Percentiles rank a stretch among this genome's conserved stretches.
These are phyloP conservation scores for Dichotomopilus funicola DNA, from an alignment of 2,329 filamentous ascomycete genomes.

Conservation along the genomic window DNA sequence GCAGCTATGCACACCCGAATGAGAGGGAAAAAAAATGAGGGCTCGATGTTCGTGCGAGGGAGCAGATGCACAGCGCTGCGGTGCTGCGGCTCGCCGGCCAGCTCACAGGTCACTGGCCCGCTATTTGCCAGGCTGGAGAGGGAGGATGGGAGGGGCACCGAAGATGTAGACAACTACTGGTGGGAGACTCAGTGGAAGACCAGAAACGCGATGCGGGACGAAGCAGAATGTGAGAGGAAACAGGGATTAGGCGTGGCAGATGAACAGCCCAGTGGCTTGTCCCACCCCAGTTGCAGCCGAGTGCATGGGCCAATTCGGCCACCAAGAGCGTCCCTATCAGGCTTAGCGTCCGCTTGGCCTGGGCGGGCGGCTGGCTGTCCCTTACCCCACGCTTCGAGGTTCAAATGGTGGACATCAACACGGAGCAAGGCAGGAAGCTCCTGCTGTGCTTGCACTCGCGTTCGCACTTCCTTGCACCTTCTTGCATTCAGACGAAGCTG, in stretches of 20 bases:
- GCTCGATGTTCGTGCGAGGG: slow-evolving; percentile 1
- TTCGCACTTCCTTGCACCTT: no score
- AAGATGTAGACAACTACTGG: neutral
- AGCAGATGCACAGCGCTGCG: neutral
- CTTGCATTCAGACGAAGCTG: neutral
- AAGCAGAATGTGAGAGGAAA: neutral
- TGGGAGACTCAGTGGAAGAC: no score
- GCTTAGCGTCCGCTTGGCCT: slow-evolving; percentile 10
- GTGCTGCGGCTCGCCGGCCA: slow-evolving; percentile 14
- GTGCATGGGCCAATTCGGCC: no score
- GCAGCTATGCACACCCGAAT: neutral
- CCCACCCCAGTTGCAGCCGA: slow-evolving; percentile 9
- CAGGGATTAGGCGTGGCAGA: slow-evolving; percentile 18
- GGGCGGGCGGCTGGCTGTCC: slow-evolving; percentile 10
- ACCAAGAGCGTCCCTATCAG: slow-evolving; percentile 9
- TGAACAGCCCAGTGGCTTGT: slow-evolving; percentile 13
- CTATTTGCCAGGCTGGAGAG: neutral
- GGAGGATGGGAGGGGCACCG: neutral
- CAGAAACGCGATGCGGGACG: neutral
- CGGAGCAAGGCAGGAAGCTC: slow-evolving; percentile 1
- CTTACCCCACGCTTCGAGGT: slow-evolving; percentile 21
- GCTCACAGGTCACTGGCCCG: neutral
- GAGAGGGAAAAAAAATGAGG: slow-evolving; percentile 5
- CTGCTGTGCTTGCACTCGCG: neutral
- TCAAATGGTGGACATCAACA: slow-evolving; percentile 15